Evolutionary conservation across 129 eudicot species (phyloP).

Genomic region (Kitagawia praeruptora): DNA sequence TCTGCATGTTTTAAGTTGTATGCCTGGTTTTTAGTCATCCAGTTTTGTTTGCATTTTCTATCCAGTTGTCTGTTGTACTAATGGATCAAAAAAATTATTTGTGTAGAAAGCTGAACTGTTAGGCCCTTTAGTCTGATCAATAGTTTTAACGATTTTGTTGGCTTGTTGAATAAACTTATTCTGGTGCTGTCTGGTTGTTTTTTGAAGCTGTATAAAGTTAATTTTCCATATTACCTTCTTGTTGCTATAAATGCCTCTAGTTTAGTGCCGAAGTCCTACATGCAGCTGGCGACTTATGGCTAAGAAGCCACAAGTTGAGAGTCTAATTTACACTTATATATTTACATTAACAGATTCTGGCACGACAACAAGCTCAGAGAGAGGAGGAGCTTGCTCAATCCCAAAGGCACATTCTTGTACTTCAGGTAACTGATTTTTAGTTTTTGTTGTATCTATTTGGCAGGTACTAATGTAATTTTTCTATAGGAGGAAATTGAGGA

Average conservation of each 20-base stretch:
- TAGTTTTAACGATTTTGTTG: no score
- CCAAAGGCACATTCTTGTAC: slow-evolving; percentile 96
- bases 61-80: not conserved
- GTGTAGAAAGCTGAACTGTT: not conserved
- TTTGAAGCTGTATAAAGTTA: not conserved
- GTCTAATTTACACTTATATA: not conserved
- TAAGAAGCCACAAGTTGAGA: slow-evolving; percentile 1
- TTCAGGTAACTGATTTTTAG: slow-evolving; percentile 56
- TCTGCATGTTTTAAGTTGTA: not conserved
- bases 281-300: not conserved
- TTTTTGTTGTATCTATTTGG: not conserved
- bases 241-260: not conserved
- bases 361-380: slow-evolving; percentile 99
- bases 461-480: slow-evolving; percentile 23
- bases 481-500: slow-evolving; percentile 97
- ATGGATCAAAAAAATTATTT: not conserved
- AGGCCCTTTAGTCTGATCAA: no score
- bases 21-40: not conserved
- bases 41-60: not conserved
- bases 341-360: slow-evolving; percentile 59
- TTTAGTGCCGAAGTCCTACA: not conserved
- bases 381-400: slow-evolving; percentile 98
- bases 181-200: not conserved
- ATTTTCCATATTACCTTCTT: not conserved
- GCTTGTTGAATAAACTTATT: not conserved